A percentile compares a stretch with the other conserved stretches of the same genome.
phyloP scores from a whole-genome alignment of 169 alveolate species.

The Theileria annulata region DNA sequence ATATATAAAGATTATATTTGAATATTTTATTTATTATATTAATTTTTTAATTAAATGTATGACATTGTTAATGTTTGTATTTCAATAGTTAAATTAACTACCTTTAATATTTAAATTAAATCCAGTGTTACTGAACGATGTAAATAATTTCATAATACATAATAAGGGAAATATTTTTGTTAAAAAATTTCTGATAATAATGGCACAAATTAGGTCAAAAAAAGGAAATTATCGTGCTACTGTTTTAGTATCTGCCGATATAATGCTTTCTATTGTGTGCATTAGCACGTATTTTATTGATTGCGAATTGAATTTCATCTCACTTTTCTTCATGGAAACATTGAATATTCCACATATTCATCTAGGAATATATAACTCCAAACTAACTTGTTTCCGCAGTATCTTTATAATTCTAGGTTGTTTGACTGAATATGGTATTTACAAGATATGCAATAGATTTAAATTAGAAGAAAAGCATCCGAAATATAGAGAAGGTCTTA shows the following conservation, averaged over 20 bases:
- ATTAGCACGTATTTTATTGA: neutral
- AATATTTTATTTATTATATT: too few relatives aligned
- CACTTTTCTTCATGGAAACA: slow-evolving; percentile 24
- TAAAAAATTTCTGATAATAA: neutral
- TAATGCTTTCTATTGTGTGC: neutral
- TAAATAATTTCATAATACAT: too few relatives aligned
- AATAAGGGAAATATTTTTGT: neutral
- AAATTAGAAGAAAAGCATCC: neutral
- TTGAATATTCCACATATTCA: slow-evolving; percentile 28
- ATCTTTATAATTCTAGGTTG: slow-evolving; percentile 12
- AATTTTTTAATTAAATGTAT: neutral
- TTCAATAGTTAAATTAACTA: neutral
- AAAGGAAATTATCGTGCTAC: neutral
- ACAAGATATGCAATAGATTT: neutral
- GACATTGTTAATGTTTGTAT: neutral
- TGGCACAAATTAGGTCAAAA: neutral
- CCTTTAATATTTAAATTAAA: neutral
- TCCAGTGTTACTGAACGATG: neutral
- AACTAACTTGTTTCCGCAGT: slow-evolving; percentile 32
- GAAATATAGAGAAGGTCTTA: neutral
- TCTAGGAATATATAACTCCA: slow-evolving; percentile 27
- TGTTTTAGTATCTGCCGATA: neutral
- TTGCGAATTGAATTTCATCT: too few relatives aligned
- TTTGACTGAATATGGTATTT: slow-evolving; percentile 1
- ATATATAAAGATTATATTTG: too few relatives aligned